A percentile compares a stretch with the other conserved stretches of the same genome.
These are phyloP conservation scores for Westerdykella ornata DNA, from an alignment of 2,329 filamentous ascomycete species.

Conservation along the genomic window DNA sequence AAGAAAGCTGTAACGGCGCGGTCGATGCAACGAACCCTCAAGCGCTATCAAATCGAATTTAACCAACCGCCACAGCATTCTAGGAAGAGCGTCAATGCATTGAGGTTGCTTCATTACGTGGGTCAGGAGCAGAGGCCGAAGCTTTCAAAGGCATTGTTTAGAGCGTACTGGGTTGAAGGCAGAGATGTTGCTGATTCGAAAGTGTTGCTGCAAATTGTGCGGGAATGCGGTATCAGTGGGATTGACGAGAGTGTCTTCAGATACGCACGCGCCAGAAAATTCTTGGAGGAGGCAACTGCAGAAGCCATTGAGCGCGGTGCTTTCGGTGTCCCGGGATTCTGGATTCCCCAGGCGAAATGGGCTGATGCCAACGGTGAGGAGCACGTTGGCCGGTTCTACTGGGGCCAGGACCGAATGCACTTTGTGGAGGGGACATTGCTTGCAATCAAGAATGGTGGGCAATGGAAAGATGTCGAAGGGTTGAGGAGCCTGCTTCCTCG, in stretches of 20 bases:
- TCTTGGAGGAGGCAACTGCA: constrained; percentile 20
- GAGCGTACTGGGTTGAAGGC: constrained; percentile 30
- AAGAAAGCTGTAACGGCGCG: constrained; percentile 26
- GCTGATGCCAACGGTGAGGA: constrained; percentile 10
- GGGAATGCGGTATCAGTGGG: constrained; percentile 18
- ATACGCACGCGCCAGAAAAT: constrained; percentile 16
- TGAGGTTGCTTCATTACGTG: constrained; percentile 21
- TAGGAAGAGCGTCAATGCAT: constrained; percentile 28
- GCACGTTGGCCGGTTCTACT: constrained; percentile 23
- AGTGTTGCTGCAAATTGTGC: constrained; percentile 19
- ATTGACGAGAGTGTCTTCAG: constrained; percentile 13
- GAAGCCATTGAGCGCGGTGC: constrained; percentile 29
- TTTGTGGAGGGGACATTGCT: constrained; percentile 29
- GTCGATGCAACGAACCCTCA: constrained; percentile 27
- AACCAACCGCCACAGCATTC: constrained; percentile 30
- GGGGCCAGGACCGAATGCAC: constrained; percentile 35
- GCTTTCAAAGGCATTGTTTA: constrained; percentile 23
- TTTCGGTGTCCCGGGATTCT: constrained; percentile 33
- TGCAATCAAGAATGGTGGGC: constrained; percentile 5
- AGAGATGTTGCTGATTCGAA: constrained; percentile 21
- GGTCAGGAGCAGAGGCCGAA: constrained; percentile 14
- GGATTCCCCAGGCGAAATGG: constrained; percentile 22
- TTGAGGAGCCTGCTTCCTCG: constrained; percentile 23
- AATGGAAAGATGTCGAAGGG: constrained; percentile 9
- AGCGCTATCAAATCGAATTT: constrained; percentile 24